Evolutionary conservation across 352 stramenopile genomes (phyloP), one percentile per base, ranked within the genome.

Genomic region (Globisporangium spiculum): DNA sequence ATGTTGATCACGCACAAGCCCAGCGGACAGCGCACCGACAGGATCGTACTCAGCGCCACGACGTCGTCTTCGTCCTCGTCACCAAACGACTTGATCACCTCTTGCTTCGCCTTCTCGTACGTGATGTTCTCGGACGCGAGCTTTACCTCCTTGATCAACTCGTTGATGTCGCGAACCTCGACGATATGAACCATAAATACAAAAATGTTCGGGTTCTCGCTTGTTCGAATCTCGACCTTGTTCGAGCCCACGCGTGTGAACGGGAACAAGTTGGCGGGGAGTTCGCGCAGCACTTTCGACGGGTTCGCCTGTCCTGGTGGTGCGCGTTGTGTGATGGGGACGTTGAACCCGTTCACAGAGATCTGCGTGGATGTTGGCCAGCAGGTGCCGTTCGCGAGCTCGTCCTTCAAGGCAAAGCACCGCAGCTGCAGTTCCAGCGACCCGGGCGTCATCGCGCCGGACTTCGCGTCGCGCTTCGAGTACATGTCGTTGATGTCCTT

Each of bases 1-100:
- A 91, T 79, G 61, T 90, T 77, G 58, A 98, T 98, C 27, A 93
- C 83, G 34, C 88, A 90, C 18, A 97, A 66, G 0, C 90, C 88
- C 10, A 97, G 73, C 4, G 90, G 90, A 80, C 90, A 97, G 24
- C 88, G 87, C n/a, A 97, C 80, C 10, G 89, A 97, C n/a, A 97
- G 77, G 62, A 96, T 86, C 38, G 90, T 97, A 63, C 86, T 90
- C 4, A 86, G 94, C 2, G 88, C 86, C 44, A 95, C 86, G 24
- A 97, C 83, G 8, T 91, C 89, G 32, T 97, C 90, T 48, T 94
- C 85, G 24, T 89, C 87, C 58, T 89, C 81, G 48, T 80, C 86
- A 26, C 85, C 83, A 71, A 95, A 95, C 46, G 84, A 93, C 58
- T 86, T 86, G 69, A 93, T 87, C 61, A 95, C 84, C 24, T 91